phyloP scores from a whole-genome alignment of 495 filamentous ascomycete genomes.

The Evansstolkia leycettana region DNA sequence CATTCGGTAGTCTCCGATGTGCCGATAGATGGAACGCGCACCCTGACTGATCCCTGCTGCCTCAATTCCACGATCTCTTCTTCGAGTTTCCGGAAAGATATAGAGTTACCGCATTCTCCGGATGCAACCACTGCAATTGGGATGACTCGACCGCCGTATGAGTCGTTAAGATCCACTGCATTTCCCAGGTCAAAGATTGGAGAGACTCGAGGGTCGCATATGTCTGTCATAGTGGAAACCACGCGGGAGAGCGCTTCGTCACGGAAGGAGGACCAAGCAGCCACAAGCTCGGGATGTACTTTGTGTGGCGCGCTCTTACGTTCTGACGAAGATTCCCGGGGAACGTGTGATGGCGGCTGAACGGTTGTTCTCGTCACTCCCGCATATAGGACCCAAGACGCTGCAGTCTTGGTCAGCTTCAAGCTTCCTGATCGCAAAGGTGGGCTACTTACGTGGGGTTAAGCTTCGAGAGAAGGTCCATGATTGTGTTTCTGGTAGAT shows the following conservation, averaged over 20 bases:
- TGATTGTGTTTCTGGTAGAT: constrained; percentile 35
- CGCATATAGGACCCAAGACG: constrained; percentile 17
- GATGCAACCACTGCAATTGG: constrained; percentile 30
- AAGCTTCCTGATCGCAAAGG: not conserved
- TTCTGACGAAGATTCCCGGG: constrained; percentile 4
- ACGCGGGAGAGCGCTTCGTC: constrained; percentile 20
- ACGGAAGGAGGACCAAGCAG: constrained; percentile 18
- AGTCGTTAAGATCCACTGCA: constrained; percentile 19
- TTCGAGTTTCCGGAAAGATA: constrained; percentile 25
- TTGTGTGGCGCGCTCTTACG: constrained; percentile 13
- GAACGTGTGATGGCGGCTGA: constrained; percentile 8
- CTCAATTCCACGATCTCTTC: constrained; percentile 21
- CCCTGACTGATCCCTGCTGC: constrained; percentile 3
- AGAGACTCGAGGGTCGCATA: constrained; percentile 27
- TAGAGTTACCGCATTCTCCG: constrained; percentile 28
- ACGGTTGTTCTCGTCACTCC: constrained; percentile 22
- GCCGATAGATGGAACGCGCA: constrained; percentile 22
- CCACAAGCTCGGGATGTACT: constrained; percentile 26
- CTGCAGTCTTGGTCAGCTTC: constrained; percentile 11
- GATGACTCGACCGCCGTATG: constrained; percentile 18
- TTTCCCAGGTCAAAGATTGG: constrained; percentile 31
- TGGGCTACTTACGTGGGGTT: constrained; percentile 10
- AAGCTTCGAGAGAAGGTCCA: constrained; percentile 46
- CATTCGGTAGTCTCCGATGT: constrained; percentile 39
- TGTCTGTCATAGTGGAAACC: constrained; percentile 14